phyloP scores from a whole-genome alignment of 768 basidiomycete genomes.

The Suillus fuscotomentosus region DNA sequence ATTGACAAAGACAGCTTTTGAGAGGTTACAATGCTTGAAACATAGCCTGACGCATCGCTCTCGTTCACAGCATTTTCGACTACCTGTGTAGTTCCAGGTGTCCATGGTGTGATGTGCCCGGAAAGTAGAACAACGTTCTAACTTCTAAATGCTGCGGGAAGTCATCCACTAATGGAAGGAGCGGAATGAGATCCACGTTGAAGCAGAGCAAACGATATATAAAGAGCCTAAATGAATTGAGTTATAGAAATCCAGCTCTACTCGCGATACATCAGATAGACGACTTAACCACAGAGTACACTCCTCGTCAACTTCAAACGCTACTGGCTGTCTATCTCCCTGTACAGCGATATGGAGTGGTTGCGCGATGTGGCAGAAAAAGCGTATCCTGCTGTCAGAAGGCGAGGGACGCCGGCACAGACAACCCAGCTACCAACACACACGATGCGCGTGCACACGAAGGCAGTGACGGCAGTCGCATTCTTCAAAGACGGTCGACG shows the following conservation, averaged over 20 bases:
- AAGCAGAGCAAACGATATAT: neutral
- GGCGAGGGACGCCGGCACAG: neutral
- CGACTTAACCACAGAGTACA: neutral
- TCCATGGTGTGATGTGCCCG: no score
- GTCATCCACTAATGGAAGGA: no score
- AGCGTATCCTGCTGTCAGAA: neutral
- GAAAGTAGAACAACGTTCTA: no score
- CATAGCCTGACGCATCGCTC: no score
- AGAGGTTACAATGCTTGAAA: no score
- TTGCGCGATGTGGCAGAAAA: neutral
- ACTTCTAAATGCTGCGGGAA: no score
- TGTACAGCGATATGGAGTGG: neutral
- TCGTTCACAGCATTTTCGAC: no score
- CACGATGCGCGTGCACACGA: neutral
- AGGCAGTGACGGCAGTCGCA: slow-evolving; percentile 12
- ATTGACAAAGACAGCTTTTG: slow-evolving; percentile 35
- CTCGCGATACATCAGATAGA: neutral
- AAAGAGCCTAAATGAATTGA: neutral
- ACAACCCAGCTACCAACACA: neutral
- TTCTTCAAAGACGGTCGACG: slow-evolving; percentile 27
- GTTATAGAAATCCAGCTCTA: neutral
- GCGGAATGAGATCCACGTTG: neutral
- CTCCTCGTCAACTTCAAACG: neutral
- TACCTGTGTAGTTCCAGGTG: no score
- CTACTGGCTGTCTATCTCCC: neutral